Evolutionary conservation across 352 stramenopile species (phyloP).

Genomic region (Phytophthora uliginosa): DNA sequence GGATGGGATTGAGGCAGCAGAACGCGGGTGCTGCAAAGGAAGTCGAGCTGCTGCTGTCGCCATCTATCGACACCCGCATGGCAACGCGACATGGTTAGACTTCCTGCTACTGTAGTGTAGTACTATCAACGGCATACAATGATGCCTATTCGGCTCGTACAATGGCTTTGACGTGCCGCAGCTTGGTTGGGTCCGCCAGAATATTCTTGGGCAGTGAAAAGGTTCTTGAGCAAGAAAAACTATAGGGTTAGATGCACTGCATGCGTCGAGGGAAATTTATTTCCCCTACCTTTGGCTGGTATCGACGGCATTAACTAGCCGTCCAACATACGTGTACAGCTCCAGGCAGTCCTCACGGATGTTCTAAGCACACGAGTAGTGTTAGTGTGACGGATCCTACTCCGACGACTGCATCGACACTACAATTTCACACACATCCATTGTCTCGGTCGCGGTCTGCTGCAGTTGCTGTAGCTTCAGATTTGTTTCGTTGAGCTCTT

Average conservation of each 20-base stretch:
- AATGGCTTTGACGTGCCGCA: slow-evolving; percentile 79
- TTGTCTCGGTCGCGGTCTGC: slow-evolving; percentile 35
- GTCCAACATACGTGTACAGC: slow-evolving; percentile 71
- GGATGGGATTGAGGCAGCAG: slow-evolving; percentile 8
- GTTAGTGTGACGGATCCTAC: background rate
- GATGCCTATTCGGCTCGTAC: slow-evolving; percentile 36
- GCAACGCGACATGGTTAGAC: slow-evolving; percentile 7
- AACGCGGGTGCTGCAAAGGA: slow-evolving; percentile 19
- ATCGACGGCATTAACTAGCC: slow-evolving; percentile 47
- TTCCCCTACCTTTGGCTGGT: slow-evolving; percentile 29
- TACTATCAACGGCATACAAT: background rate
- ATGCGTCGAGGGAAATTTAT: background rate
- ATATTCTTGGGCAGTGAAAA: slow-evolving; percentile 73
- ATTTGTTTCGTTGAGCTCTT: slow-evolving; percentile 48
- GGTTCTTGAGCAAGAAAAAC: slow-evolving; percentile 16
- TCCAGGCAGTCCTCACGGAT: slow-evolving; percentile 76
- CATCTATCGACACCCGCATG: slow-evolving; percentile 41
- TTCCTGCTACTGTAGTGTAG: too few species aligned
- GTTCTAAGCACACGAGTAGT: slow-evolving; percentile 40
- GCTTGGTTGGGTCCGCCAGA: slow-evolving; percentile 72
- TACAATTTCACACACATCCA: slow-evolving; percentile 53
- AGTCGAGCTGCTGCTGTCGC: slow-evolving; percentile 43
- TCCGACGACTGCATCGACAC: background rate
- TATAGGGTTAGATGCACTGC: slow-evolving; percentile 4
- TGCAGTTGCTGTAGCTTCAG: slow-evolving; percentile 53